Conservation (phyloP, 1,284 basidiomycete genomes). For the Tylopilus orsonianus region DNA sequence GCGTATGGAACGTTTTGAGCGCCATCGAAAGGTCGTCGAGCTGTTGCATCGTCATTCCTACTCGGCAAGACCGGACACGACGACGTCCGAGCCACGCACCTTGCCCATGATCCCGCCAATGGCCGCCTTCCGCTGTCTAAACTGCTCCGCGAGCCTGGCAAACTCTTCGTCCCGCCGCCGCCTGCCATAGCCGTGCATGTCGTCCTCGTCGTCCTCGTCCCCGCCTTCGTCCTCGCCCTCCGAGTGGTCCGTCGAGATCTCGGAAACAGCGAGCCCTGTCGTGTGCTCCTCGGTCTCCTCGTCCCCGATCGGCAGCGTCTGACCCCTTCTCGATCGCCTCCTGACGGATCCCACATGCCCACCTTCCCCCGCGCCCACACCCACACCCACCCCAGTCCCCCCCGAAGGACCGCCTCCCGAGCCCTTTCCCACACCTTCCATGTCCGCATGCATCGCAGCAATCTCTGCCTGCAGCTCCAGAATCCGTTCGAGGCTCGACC, state of each 20-base stretch:
- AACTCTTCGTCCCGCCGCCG: slow-evolving; percentile 63
- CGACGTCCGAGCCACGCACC: slow-evolving; percentile 37
- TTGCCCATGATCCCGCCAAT: slow-evolving; percentile 72
- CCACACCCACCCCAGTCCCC: neutral
- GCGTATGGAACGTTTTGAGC: slow-evolving; percentile 46
- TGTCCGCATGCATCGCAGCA: slow-evolving; percentile 66
- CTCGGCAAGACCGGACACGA: neutral
- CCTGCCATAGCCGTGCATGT: slow-evolving; percentile 42
- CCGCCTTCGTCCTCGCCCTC: slow-evolving; percentile 41
- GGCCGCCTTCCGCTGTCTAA: slow-evolving; percentile 62
- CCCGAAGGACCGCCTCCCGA: slow-evolving; percentile 19
- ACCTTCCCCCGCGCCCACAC: slow-evolving; percentile 1
- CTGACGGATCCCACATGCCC: neutral
- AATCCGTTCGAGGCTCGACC: slow-evolving; percentile 64
- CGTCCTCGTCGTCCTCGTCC: slow-evolving; percentile 46
- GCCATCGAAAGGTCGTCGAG: slow-evolving; percentile 46
- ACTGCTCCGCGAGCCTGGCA: slow-evolving; percentile 59
- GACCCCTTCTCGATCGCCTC: slow-evolving; percentile 21
- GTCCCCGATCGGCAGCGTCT: slow-evolving; percentile 29
- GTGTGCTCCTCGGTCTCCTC: slow-evolving; percentile 28
- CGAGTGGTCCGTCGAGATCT: slow-evolving; percentile 27
- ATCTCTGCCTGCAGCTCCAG: slow-evolving; percentile 69
- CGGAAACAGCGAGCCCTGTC: slow-evolving; percentile 13
- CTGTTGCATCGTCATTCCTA: slow-evolving; percentile 26
- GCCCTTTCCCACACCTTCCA: slow-evolving; percentile 58